Evolutionary conservation across 495 filamentous ascomycete genomes (phyloP).

Genomic region (Penicilliopsis zonata): DNA sequence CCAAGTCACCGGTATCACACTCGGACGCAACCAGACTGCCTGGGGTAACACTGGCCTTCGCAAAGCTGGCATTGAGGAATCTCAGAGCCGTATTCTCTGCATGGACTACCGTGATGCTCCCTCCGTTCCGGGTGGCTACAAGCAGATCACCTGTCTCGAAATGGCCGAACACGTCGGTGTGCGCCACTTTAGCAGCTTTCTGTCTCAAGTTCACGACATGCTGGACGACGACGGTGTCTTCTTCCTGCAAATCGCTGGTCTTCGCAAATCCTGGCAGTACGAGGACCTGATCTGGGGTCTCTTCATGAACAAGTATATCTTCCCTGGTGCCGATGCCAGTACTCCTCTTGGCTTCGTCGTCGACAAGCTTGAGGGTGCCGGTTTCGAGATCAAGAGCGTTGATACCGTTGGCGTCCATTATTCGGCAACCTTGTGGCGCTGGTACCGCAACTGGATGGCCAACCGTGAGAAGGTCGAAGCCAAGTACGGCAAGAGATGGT

Average conservation of each 20-base stretch:
- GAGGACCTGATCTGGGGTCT: slow-evolving; percentile 66
- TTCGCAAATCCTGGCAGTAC: slow-evolving; percentile 60
- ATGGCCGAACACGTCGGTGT: slow-evolving; percentile 71
- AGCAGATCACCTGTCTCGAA: slow-evolving; percentile 64
- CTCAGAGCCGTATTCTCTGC: slow-evolving; percentile 53
- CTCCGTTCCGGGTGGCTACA: slow-evolving; percentile 45
- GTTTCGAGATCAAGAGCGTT: slow-evolving; percentile 48
- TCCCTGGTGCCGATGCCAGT: slow-evolving; percentile 57
- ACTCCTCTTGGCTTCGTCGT: slow-evolving; percentile 56
- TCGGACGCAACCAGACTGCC: slow-evolving; percentile 59
- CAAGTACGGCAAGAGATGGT: slow-evolving; percentile 95
- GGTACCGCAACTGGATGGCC: slow-evolving; percentile 98
- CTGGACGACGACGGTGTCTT: slow-evolving; percentile 60
- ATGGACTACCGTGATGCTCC: slow-evolving; percentile 60
- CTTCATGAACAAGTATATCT: slow-evolving; percentile 71
- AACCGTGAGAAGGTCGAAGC: slow-evolving; percentile 90
- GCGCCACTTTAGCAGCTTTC: slow-evolving; percentile 48
- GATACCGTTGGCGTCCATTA: slow-evolving; percentile 96
- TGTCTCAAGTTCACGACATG: slow-evolving; percentile 56
- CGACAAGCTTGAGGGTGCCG: slow-evolving; percentile 52
- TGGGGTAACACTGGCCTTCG: slow-evolving; percentile 59
- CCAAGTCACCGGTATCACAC: slow-evolving; percentile 51
- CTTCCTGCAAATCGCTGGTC: slow-evolving; percentile 60
- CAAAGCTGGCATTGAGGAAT: slow-evolving; percentile 44
- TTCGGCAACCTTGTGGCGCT: slow-evolving; percentile 92